Percentiles rank a stretch among this genome's conserved stretches.
Conservation (phyloP, 225 moss, liverwort and hornwort species). For the Polytrichum commune region DNA sequence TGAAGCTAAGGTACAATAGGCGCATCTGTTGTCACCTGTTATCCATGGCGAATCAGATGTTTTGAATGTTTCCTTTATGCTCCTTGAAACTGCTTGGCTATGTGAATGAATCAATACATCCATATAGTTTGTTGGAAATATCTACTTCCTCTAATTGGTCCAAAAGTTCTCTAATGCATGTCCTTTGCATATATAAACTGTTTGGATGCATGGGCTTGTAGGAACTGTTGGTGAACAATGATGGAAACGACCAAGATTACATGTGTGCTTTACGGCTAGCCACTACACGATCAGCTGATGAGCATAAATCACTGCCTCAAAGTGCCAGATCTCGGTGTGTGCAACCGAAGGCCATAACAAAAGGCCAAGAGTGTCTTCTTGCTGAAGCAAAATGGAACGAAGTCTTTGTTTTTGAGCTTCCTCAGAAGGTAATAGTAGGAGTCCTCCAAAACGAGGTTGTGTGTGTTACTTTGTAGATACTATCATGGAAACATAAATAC, state of each 20-base stretch:
- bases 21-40: too few species aligned
- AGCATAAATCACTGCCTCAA: slow-evolving; percentile 71
- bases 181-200: not conserved
- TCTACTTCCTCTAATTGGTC: too few species aligned
- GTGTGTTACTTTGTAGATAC: too few species aligned
- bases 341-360: slow-evolving; percentile 55
- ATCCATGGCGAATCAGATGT: too few species aligned
- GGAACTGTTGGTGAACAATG: slow-evolving; percentile 74
- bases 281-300: slow-evolving; percentile 47
- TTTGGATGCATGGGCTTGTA: slow-evolving; percentile 21
- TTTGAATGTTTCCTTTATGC: too few species aligned
- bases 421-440: slow-evolving; percentile 58
- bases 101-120: too few species aligned
- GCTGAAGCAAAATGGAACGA: slow-evolving; percentile 91
- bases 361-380: slow-evolving; percentile 58
- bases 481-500: too few species aligned
- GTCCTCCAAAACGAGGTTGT: too few species aligned
- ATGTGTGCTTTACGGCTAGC: slow-evolving; percentile 82
- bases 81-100: too few species aligned
- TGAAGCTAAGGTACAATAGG: slow-evolving; percentile 66
- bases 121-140: too few species aligned
- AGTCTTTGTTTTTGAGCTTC: slow-evolving; percentile 85
- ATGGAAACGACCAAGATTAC: slow-evolving; percentile 95
- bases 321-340: slow-evolving; percentile 96
- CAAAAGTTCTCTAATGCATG: too few species aligned